Evolutionary conservation across 2,329 filamentous ascomycete species (phyloP).

Genomic region (Fusarium fracticaudum): DNA sequence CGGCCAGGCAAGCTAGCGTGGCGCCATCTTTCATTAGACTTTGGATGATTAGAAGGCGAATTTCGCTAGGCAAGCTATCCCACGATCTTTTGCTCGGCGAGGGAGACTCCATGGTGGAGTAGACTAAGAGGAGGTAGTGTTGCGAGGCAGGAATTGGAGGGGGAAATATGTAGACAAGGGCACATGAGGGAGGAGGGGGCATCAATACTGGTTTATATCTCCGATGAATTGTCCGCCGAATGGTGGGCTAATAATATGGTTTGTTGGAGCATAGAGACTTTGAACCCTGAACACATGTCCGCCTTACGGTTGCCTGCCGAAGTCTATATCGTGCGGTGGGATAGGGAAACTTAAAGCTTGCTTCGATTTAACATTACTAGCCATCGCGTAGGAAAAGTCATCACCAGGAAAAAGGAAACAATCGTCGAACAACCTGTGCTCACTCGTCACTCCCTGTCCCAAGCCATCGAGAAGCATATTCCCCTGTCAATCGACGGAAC

Average conservation of each 20-base stretch:
- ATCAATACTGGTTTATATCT: background rate
- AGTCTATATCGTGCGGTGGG: too few relatives aligned
- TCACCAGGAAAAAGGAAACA: background rate
- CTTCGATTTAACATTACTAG: background rate
- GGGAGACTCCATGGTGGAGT: background rate
- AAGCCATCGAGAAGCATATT: background rate
- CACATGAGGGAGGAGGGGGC: background rate
- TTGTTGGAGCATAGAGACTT: too few relatives aligned
- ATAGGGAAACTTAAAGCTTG: fast-evolving
- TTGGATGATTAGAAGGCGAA: background rate
- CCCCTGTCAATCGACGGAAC: background rate
- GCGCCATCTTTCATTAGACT: background rate
- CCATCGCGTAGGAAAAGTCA: too few relatives aligned
- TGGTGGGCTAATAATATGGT: background rate
- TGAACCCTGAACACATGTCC: too few relatives aligned
- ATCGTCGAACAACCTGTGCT: background rate
- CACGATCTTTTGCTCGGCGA: background rate
- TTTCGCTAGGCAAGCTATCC: background rate
- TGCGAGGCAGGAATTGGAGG: background rate
- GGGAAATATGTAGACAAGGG: background rate
- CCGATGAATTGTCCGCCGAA: too few relatives aligned
- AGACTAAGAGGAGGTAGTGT: background rate
- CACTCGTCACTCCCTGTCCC: background rate
- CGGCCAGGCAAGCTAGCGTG: background rate
- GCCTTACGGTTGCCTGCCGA: too few relatives aligned